A percentile compares a stretch with the other conserved stretches of the same genome.
These are phyloP conservation scores for Grigorovia yakushimaensis DNA, from an alignment of 805 yeast genomes.

Conservation along the genomic window DNA sequence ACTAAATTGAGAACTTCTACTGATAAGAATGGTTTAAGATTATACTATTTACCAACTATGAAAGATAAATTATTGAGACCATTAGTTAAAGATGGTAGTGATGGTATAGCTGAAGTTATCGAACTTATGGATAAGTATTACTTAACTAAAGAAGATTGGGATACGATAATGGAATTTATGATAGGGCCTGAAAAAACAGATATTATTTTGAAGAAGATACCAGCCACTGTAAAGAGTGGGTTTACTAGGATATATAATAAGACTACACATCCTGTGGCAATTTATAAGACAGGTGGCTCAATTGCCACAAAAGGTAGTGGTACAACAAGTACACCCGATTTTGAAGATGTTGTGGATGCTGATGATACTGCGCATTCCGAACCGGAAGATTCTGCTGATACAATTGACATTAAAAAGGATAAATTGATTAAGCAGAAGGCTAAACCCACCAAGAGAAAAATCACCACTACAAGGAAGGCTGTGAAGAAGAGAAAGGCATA, in stretches of 20 bases:
- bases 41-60: constrained; percentile 64
- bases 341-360: constrained; percentile 31
- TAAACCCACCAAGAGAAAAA: constrained; percentile 21
- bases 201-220: constrained; percentile 44
- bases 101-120: constrained; percentile 58
- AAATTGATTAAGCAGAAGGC: constrained; percentile 27
- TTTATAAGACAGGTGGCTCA: constrained; percentile 61
- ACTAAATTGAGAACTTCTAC: constrained; percentile 73
- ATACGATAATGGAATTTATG: constrained; percentile 70
- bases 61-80: constrained; percentile 51
- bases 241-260: constrained; percentile 81
- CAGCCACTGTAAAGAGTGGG: constrained; percentile 71
- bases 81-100: constrained; percentile 43
- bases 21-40: constrained; percentile 60
- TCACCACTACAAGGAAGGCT: constrained; percentile 10
- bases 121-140: constrained; percentile 76
- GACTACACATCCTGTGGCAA: constrained; percentile 73
- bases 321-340: constrained; percentile 22
- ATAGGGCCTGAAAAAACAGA: constrained; percentile 52
- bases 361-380: constrained; percentile 24
- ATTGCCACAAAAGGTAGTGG: constrained; percentile 27
- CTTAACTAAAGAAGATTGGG: constrained; percentile 89
- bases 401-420: constrained; percentile 29
- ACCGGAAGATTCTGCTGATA: constrained; percentile 21
- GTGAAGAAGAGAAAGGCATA: constrained; percentile 13